Conservation (phyloP, 2,329 filamentous ascomycete genomes). For the Penicillium hordei region DNA sequence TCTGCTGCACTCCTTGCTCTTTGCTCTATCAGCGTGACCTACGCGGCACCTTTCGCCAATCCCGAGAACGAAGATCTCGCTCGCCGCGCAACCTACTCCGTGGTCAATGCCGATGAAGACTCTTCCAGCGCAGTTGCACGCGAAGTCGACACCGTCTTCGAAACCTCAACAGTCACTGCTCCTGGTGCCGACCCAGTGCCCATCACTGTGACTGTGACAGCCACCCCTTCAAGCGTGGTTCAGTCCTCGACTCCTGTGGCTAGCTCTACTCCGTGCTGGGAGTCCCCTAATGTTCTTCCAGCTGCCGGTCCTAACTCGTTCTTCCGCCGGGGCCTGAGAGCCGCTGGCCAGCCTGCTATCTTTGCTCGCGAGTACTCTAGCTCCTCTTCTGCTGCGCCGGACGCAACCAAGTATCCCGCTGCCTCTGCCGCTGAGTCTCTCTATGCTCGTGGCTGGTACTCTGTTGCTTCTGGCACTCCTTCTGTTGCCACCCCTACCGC, state of each 20-base stretch:
- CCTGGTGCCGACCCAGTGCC: slow-evolving; percentile 5
- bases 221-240: slow-evolving; percentile 15
- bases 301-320: slow-evolving; percentile 11
- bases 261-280: slow-evolving; percentile 15
- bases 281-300: background rate
- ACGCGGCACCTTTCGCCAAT: slow-evolving; percentile 31
- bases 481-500: background rate
- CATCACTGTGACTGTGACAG: slow-evolving; percentile 22
- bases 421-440: background rate
- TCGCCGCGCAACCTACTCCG: slow-evolving; percentile 30
- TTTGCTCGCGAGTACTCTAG: slow-evolving; percentile 13
- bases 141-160: slow-evolving; percentile 20
- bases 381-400: slow-evolving; percentile 2
- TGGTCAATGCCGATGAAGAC: slow-evolving; percentile 36
- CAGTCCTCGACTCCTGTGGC: slow-evolving; percentile 9
- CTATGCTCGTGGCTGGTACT: slow-evolving; percentile 11
- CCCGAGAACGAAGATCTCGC: slow-evolving; percentile 23
- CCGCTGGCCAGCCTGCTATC: slow-evolving; percentile 19
- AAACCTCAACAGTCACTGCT: slow-evolving; percentile 23
- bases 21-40: slow-evolving; percentile 28
- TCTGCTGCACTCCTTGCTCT: slow-evolving; percentile 28
- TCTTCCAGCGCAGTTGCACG: slow-evolving; percentile 18
- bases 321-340: slow-evolving; percentile 22
- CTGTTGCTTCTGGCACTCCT: slow-evolving; percentile 2
- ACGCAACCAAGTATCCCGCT: background rate